Evolutionary conservation across 2,329 filamentous ascomycete species (phyloP), one percentile per base, ranked within the genome.

Genomic region (Epichloe typhina): DNA sequence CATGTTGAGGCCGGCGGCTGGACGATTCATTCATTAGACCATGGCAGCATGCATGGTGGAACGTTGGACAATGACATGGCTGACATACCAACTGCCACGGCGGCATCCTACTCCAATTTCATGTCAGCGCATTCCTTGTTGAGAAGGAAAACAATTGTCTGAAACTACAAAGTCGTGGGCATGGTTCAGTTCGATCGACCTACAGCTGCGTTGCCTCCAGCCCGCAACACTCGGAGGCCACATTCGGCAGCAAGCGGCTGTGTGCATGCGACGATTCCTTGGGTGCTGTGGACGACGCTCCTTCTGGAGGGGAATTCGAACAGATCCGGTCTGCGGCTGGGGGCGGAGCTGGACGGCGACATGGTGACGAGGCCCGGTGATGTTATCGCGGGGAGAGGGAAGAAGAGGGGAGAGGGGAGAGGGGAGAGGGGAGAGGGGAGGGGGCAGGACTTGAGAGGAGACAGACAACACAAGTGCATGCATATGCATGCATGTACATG

Each of bases 171-270:
- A 26, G 26, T 26, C 26, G 26, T 8, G 26, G 26, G 8, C 31
- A 31, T 31, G 9, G 8, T 31, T 4, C 31, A 31, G 9, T 31
- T 9, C 9, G 4, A 31, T 33, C 12, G 13, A 75, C 84, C 68
- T 75, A 94, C 88, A 58, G 90, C 93, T 55, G 88, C 89, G 72
- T 97, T 98, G 50, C 93, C 93, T 52, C 93, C 93, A 46, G 86
- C 82, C 52, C 83, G 79, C n/a, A 98, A 71, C 39, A 97, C 76
- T 51, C 86, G 82, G 49, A 96, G 79, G 21, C 93, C 93, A 53
- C 89, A 94, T 68, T 86, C 86, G 23, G 87, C 85, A 5, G 93
- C 93, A 50, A 97, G 73, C 13, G 93, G 89, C 66, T 97, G 91
- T 1, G 88, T 86, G 64, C 86, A 94, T 11, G 90, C 79, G 46